Base-by-base conservation (phyloP, 371 early-diverging fungal species). In the Choanephora cucurbitarum region DNA sequence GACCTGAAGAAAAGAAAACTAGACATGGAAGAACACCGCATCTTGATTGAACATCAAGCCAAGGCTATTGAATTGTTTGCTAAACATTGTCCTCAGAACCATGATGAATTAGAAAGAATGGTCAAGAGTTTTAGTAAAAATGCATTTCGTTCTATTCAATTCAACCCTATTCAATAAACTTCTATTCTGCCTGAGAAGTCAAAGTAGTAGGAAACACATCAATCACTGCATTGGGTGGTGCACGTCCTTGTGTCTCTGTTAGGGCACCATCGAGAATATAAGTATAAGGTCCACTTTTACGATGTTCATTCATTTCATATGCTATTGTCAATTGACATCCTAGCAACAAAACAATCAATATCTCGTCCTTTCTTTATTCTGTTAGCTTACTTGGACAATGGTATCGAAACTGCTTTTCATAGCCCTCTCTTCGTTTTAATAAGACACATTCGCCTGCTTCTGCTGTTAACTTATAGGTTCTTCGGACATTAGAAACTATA, bases 391-490 rank as follows among this genome's bases (percentile, higher is more conserved):
- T 58, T 56, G 82, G 85, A 62, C 87, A 86, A 41, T 75, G 71
- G 37, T 84, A 69, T 55, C 87, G 68, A 58, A 77, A 80, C 58
- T 86, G 87, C 48, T 81, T 84, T 57, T 86, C 87, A 49, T 76
- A 84, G 15, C 75, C 75, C 11, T 82, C 68, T 33, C 71, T 69
- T 51, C 82, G 73, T 57, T 75, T 74, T 41, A 84, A 42, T 43
- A 81, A 62, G 31, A 78, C 73, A 28, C 62, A 61, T 22, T 81
- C 74, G 0, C 67, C 71, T 33, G 70, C 69, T 14, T 68, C 73
- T 34, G 85, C 85, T 52, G 82, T 80, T 1, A 86, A 55, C 52
- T 82, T 86, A 54, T 84, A 86, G 17, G 83, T 81, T 41, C 87
- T 66, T 62, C 68, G 70, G n/a, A 67, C 70, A 57, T 86, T 87